These are phyloP conservation scores for Saraca asoca DNA, from an alignment of 331 rosid genomes.

Conservation along the genomic window DNA sequence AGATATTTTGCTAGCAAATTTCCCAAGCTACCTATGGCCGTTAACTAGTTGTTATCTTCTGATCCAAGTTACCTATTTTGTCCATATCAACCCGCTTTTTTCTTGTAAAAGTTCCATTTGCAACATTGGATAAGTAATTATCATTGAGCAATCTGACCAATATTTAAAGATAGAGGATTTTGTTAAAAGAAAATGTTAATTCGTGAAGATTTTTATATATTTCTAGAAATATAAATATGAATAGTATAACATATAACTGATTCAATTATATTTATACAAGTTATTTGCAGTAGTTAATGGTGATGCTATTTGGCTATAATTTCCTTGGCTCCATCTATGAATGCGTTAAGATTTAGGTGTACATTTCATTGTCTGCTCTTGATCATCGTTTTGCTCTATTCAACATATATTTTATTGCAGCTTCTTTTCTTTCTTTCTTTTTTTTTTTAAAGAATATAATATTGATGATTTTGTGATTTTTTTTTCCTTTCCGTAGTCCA, in stretches of 20 bases:
- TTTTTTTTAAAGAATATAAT: no score
- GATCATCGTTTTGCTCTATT: slow-evolving; percentile 37
- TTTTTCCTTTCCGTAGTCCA: slow-evolving; percentile 25
- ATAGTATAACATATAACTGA: no score
- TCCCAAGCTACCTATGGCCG: background rate
- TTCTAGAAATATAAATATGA: slow-evolving; percentile 9
- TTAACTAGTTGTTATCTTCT: background rate
- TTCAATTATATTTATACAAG: slow-evolving; percentile 27
- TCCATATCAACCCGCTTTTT: background rate
- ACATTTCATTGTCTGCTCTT: slow-evolving; percentile 41
- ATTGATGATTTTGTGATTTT: slow-evolving; percentile 7
- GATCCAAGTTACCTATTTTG: background rate
- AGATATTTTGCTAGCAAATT: background rate
- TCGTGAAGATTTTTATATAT: no score
- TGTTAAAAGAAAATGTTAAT: no score
- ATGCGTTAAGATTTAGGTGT: slow-evolving; percentile 51
- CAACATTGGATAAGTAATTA: background rate
- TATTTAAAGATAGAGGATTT: no score
- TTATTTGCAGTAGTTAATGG: slow-evolving; percentile 56
- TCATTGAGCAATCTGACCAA: no score
- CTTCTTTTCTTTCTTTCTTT: no score
- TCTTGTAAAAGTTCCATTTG: background rate
- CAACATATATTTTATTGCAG: no score
- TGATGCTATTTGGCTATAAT: slow-evolving; percentile 42
- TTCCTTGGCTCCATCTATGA: slow-evolving; percentile 38